These are phyloP conservation scores for Cordyceps militaris DNA, from an alignment of 2,329 filamentous ascomycete species.

Conservation along the genomic window DNA sequence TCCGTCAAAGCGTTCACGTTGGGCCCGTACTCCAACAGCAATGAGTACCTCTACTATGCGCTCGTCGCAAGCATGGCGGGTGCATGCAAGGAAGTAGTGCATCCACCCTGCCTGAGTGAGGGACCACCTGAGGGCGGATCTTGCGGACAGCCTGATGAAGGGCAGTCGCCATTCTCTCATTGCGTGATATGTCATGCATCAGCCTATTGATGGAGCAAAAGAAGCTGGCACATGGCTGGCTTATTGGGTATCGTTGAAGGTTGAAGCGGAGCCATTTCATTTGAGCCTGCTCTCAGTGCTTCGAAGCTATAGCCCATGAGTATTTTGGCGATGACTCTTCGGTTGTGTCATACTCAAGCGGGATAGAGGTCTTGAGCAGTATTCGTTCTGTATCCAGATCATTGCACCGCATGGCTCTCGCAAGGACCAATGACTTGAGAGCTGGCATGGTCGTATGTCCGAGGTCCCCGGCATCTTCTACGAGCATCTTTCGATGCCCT, in stretches of 20 bases:
- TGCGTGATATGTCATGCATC: no score
- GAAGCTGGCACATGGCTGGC: not conserved
- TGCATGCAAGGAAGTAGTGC: not conserved
- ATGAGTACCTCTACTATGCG: not conserved
- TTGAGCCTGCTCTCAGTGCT: not conserved
- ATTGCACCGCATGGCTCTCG: not conserved
- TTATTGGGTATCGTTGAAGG: not conserved
- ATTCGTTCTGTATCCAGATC: not conserved
- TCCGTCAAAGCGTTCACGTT: not conserved
- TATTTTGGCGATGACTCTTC: no score
- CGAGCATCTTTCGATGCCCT: not conserved
- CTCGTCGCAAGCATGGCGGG: not conserved
- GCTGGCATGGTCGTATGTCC: not conserved
- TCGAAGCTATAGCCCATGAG: not conserved
- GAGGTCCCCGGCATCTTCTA: not conserved
- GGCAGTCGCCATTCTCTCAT: not conserved
- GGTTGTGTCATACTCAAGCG: no score
- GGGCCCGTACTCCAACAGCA: not conserved
- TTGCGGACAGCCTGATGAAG: not conserved
- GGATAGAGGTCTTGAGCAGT: no score
- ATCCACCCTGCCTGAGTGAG: not conserved
- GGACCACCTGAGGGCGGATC: not conserved
- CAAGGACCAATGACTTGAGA: not conserved
- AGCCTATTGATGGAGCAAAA: no score
- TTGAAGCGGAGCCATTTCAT: not conserved